Conservation (phyloP, 2,329 filamentous ascomycete species). For the Calonectria montana region DNA sequence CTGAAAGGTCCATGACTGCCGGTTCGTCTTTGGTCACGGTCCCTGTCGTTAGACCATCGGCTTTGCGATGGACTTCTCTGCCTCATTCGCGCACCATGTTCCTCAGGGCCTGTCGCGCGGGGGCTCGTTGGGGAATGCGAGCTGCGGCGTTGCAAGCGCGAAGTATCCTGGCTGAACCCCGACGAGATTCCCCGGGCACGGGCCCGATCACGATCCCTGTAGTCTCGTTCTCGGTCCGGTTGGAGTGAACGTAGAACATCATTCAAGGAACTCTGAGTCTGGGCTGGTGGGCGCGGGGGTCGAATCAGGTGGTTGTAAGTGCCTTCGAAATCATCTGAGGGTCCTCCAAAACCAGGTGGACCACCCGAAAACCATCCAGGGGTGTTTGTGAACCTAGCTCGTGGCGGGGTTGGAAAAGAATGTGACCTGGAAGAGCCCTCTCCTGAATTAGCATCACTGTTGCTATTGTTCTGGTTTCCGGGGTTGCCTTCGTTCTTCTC, state of each 20-base stretch:
- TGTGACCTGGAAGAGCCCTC: slow-evolving; percentile 22
- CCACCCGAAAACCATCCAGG: slow-evolving; percentile 21
- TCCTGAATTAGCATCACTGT: slow-evolving; percentile 15
- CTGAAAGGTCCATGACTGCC: slow-evolving; percentile 52
- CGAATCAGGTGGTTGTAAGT: slow-evolving; percentile 30
- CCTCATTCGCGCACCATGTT: slow-evolving; percentile 48
- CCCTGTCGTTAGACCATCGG: slow-evolving; percentile 39
- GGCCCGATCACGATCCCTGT: slow-evolving; percentile 34
- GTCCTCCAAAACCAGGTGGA: slow-evolving; percentile 1
- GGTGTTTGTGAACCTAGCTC: not conserved
- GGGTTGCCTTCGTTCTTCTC: slow-evolving; percentile 49
- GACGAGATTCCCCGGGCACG: slow-evolving; percentile 39
- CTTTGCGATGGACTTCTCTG: slow-evolving; percentile 54
- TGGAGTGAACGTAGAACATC: slow-evolving; percentile 46
- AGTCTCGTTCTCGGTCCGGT: slow-evolving; percentile 38
- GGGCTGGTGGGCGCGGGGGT: slow-evolving; percentile 40
- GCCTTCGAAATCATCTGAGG: slow-evolving; percentile 2
- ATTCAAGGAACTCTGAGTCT: slow-evolving; percentile 43
- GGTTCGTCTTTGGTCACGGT: slow-evolving; percentile 46
- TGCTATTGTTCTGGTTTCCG: slow-evolving; percentile 33
- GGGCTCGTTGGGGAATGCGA: slow-evolving; percentile 54
- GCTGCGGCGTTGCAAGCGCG: slow-evolving; percentile 49
- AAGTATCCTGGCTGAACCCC: slow-evolving; percentile 47
- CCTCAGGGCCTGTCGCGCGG: slow-evolving; percentile 41
- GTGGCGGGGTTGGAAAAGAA: slow-evolving; percentile 14